Base-by-base conservation (phyloP, 495 filamentous ascomycete genomes). In the Penicillium samsonianum region DNA sequence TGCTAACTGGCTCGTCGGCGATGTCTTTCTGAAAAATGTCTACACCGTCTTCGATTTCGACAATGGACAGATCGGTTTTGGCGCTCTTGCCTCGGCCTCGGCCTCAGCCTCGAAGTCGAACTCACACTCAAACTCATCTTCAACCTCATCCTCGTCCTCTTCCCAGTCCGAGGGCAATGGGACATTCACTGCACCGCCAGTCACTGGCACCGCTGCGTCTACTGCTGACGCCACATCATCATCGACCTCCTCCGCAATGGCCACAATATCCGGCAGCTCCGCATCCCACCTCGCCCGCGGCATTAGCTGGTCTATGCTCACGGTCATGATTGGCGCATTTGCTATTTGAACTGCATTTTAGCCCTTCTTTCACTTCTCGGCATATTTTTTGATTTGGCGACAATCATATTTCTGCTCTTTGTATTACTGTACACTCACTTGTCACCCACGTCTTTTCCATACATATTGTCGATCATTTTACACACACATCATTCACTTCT, bases 11-110 rank as follows among this genome's bases (percentile, higher is more conserved):
- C 77, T 96, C 28, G 68, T 94, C 1, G 91, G 91, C 5, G 91
- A 92, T 61, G 81, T 87, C 5, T 95, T 95, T 62, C 70, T 96
- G 55, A 96, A 95, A 74, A 94, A 95, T 60, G 90, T 95, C n/a
- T 94, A 94, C 72, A 74, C 82, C 22, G 86, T 94, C 20, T 95
- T 95, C 63, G 91, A 96, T 67, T 82, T 80, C 37, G 90, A 79
- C 41, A 64, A 76, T 16, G 61, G 60, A 8, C 65, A 70, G n/a
- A 65, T 79, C 37, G 76, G 76, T 16, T 73, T 79, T 57, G 76
- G 71, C 5, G 40, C 53, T 33, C 70, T 64, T 45, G 43, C 49
- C 11, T 58, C 61, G 16, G 28, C 57, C 45, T 49, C 56, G 17
- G 45, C 49, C 17, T 53, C 57, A 17, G 31, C 57, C 42, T 44